Base-by-base conservation (phyloP, 495 filamentous ascomycete species). In the Pseudotulostoma volvatum region DNA sequence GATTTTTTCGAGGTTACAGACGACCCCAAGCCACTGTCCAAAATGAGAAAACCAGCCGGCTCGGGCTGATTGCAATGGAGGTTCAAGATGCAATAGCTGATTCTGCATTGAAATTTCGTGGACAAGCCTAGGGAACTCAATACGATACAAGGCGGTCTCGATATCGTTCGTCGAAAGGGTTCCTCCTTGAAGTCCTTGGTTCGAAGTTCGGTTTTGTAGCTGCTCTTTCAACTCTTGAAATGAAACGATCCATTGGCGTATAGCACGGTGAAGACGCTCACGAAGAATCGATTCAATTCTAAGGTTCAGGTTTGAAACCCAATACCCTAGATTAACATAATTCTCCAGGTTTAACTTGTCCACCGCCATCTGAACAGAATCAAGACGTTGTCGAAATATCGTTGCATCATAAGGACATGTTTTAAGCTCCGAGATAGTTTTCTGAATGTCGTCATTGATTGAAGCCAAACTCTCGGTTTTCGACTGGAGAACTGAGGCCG, bases 101-200 rank as follows among this genome's bases (percentile, higher is more conserved):
- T 96, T 95, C 19, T 81, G 81, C 77, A 96, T 96, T 3, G 83
- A 82, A 19, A 99, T 77, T 52, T 96, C 90, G 49, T 93, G 86
- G 20, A 84, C 63, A 31, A 94, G 68, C 15, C 51, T 56, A 13
- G 55, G 59, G 44, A 72, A 69, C 32, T 55, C 53, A 5, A 70
- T 63, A 19, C 67, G 74, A 45, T 76, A 77, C 43, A 79, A 65
- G 7, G 60, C 58, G 9, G 61, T 54, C 16, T 68, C 59, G 0
- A 54, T 38, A 18, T 67, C 55, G 18, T 60, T 63, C 57, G 41
- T 44, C 23, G 21, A 38, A 19, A 44, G 38, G 23, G 23, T 5
- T 28, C 11, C 11, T 28, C 5, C 13, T 20, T 14, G 36, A 14
- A 16, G 19, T 18, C 2, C 31, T 20, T 38, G 39, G 34, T 57